Conservation (phyloP, 2,329 filamentous ascomycete species). For the Diatrype stigma region DNA sequence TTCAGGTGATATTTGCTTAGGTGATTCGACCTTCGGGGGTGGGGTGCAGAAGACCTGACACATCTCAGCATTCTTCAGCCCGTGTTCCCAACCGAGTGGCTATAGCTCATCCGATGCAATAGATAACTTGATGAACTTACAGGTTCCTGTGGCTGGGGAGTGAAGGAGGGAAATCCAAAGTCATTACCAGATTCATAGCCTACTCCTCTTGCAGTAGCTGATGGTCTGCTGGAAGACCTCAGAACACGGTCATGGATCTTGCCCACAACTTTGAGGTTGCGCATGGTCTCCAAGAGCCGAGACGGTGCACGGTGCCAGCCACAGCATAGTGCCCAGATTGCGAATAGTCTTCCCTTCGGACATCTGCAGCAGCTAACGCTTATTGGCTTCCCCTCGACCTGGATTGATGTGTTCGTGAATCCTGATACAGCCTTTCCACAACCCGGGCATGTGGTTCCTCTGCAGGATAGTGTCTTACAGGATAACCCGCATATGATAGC, state of each 20-base stretch:
- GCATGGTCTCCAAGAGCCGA: background rate
- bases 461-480: background rate
- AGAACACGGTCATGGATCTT: background rate
- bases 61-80: too few relatives aligned
- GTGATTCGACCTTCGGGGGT: background rate
- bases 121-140: background rate
- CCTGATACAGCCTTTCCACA: background rate
- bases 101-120: too few relatives aligned
- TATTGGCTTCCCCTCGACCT: background rate
- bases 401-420: background rate
- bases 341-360: background rate
- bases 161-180: background rate
- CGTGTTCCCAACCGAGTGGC: too few relatives aligned
- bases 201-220: background rate
- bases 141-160: background rate
- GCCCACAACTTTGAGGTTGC: background rate
- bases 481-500: background rate
- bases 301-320: background rate
- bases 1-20: background rate
- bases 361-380: background rate
- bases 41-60: too few relatives aligned
- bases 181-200: background rate
- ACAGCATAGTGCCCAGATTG: background rate
- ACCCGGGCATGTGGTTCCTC: background rate
- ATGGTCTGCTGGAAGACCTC: background rate